Evolutionary conservation across 495 filamentous ascomycete genomes (phyloP).

Genomic region (Tuber microsphaerosporum): DNA sequence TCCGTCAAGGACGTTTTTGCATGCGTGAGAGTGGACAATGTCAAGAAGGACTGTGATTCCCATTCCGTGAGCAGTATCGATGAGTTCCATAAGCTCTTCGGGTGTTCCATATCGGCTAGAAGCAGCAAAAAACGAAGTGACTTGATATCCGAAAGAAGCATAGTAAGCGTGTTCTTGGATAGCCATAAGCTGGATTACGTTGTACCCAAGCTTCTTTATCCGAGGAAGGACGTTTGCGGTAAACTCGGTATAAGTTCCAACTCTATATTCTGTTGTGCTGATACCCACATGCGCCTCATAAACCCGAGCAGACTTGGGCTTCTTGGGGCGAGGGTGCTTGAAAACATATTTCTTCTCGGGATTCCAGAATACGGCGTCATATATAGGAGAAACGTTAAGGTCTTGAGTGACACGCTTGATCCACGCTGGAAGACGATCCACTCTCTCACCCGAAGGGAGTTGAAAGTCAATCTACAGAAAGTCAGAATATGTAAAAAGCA

Average conservation of each 20-base stretch:
- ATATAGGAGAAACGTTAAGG: conserved; percentile 73
- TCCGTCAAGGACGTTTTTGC: conserved; percentile 91
- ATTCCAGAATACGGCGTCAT: conserved; percentile 97
- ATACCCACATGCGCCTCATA: conserved; percentile 99
- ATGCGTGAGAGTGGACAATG: conserved; percentile 95
- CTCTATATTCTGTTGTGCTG: conserved; percentile 77
- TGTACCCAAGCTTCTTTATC: conserved; percentile 87
- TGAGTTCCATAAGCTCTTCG: conserved; percentile 91
- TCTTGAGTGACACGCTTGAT: conserved; percentile 96
- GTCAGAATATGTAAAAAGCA: conserved; percentile 32
- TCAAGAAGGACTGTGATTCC: conserved; percentile 89
- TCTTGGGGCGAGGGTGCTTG: conserved; percentile 73
- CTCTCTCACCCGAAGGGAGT: conserved; percentile 65
- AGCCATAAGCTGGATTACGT: conserved; percentile 97
- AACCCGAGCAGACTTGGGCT: conserved; percentile 76
- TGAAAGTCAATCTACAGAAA: conserved; percentile 68
- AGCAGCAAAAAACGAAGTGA: conserved; percentile 97
- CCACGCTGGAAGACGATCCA: conserved; percentile 89
- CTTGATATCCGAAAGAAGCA: conserved; percentile 95
- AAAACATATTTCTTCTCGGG: conserved; percentile 74
- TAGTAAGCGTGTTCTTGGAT: conserved; percentile 99
- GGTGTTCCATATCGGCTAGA: conserved; percentile 92
- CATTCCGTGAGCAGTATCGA: conserved; percentile 88
- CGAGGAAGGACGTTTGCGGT: conserved; percentile 83
- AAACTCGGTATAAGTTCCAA: conserved; percentile 95